Base-by-base conservation (phyloP, 2,329 filamentous ascomycete genomes). In the Chaetothyriales sp. region DNA sequence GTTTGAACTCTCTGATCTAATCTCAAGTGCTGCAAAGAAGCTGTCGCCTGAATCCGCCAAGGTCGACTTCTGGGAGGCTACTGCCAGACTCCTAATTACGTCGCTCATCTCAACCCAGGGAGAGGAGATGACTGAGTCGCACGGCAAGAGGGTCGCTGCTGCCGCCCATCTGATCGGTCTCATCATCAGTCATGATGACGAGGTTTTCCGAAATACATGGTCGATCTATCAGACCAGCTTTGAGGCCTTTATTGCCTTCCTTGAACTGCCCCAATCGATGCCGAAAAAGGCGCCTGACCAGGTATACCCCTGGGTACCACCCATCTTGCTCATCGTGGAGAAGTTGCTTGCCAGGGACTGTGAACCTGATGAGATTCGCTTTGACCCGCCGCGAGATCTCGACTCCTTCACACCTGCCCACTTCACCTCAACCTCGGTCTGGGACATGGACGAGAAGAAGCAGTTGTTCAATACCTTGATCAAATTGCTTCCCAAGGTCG, bases 271-370 rank as follows among this genome's bases (percentile, higher is more conserved):
- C 2, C 53, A 61, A 2, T 43, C 57, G 3, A 73, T 79, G 4
- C 71, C 79, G 0, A 78, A 81, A 22, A 78, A 82, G 51, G 71
- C 76, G 0, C 86, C 94, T 47, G 84, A 92, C 52, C 73, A 87
- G n/a, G 5, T 15, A 15, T 85, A 88, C 3, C 85, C 87, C 1
- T 98, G 90, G 88, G 83, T 96, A 56, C 85, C 87, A 10, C 89
- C 92, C 61, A 80, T 96, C 28, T 73, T 98, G 32, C 75, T 96
- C 15, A 84, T 98, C 47, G 75, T 96, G 47, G 92, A 99, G 71
- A 85, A 85, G 49, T 73, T 96, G 28, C 73, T 98, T n/a, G 83
- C 84, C 12, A 85, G 94, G 60, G 92, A 96, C 65, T 83, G 86
- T 60, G 81, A 90, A 57, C 88, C 89, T 2, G 72, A 77, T 3